Evolutionary conservation across 768 basidiomycete genomes (phyloP), one percentile per base, ranked within the genome.

Genomic region (Suillus clintonianus): DNA sequence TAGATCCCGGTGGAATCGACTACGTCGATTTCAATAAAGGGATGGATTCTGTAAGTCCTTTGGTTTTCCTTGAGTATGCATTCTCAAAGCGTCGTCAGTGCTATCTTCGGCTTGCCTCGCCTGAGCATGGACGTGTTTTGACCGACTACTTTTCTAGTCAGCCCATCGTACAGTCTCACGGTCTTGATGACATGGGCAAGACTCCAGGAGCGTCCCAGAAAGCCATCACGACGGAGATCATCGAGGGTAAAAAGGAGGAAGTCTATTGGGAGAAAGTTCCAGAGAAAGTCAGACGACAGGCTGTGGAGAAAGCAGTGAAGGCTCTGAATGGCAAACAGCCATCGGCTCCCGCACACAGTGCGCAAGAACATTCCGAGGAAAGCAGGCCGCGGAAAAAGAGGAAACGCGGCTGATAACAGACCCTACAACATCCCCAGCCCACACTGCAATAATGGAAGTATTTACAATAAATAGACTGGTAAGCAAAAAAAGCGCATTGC

Each of bases 201-300:
- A 55, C 37, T 13, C 62, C 67, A n/a, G n/a, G 58, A 6, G 27
- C 64, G 11, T 58, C 65, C 1, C 66, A 67, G 4, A 74, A 69
- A 60, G 50, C 75, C 0, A 80, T 92, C 15, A 27, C 59, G 19
- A 68, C 85, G 48, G 91, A 92, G 69, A 50, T 87, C 17, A 85
- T 94, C 0, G 70, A 74, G 4, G 92, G 90, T 4, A 85, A 77
- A 72, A 80, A 82, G 62, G 92, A 92, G 67, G 85, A 83, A 62
- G 60, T 94, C 42, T 94, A 94, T 68, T 94, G 92, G 92, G 83
- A 87, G 61, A 88, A 88, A 64, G 86, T 94, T 0, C 92, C 92
- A 0, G 86, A 89, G 69, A 92, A 89, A 70, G 81, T 92, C 30
- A 79, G 87, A 17, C 73, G 77, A 55, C 82, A 85, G 67, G 91